phyloP scores from a whole-genome alignment of 2,329 filamentous ascomycete genomes.

The Monosporascus cannonballus region DNA sequence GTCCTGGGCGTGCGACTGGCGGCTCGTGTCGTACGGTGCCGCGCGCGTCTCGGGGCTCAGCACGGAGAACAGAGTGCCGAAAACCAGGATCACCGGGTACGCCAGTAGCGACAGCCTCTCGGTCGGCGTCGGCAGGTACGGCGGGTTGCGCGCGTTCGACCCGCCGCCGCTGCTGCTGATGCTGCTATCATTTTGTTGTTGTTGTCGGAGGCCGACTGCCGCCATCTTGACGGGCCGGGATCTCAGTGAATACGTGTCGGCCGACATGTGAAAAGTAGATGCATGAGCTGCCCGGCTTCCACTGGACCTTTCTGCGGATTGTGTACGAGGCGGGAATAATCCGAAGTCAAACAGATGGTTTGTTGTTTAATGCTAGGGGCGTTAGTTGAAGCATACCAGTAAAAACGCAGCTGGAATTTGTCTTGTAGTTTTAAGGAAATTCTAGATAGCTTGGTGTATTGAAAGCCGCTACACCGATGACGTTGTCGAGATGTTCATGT shows the following conservation, averaged over 20 bases:
- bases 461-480: too few species aligned
- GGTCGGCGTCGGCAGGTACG: constrained; percentile 63
- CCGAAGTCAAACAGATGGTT: too few species aligned
- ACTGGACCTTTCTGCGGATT: too few species aligned
- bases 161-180: constrained; percentile 1
- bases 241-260: constrained; percentile 15
- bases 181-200: constrained; percentile 1
- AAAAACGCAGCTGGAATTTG: too few species aligned
- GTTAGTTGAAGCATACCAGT: too few species aligned
- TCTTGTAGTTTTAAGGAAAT: too few species aligned
- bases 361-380: too few species aligned
- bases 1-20: constrained; percentile 58
- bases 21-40: constrained; percentile 53
- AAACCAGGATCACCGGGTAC: constrained; percentile 72
- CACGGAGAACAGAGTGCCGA: constrained; percentile 75
- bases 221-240: constrained; percentile 19
- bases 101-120: constrained; percentile 59
- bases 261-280: constrained; percentile 11
- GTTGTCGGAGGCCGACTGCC: constrained; percentile 5
- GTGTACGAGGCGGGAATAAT: too few species aligned
- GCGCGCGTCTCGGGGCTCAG: constrained; percentile 67
- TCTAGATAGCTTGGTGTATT: too few species aligned
- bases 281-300: background rate
- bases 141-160: constrained; percentile 36
- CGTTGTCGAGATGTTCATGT: too few species aligned